These are phyloP conservation scores for Trichoderma brevicompactum DNA, from an alignment of 2,329 filamentous ascomycete genomes.

Conservation along the genomic window DNA sequence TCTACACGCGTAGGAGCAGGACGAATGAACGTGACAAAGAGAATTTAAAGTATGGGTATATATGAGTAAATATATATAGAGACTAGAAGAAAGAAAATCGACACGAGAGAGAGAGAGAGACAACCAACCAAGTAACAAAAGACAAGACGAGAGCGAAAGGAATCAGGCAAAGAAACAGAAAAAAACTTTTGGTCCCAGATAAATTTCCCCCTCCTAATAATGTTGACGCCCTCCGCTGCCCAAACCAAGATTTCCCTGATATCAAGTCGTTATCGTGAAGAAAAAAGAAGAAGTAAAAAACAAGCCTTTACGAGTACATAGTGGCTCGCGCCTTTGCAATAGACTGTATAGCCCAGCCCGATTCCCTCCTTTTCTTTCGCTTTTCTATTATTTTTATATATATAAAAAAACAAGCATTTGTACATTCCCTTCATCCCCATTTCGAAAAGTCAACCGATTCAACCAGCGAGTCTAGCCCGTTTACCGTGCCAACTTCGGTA, in stretches of 20 bases:
- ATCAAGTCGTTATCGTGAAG: conserved; percentile 19
- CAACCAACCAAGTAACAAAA: neutral
- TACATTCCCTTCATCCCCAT: conserved; percentile 40
- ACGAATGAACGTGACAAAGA: neutral
- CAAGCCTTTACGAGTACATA: conserved; percentile 21
- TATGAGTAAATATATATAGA: conserved; percentile 13
- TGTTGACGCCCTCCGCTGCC: conserved; percentile 37
- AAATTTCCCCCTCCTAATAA: conserved; percentile 32
- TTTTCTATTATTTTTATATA: neutral
- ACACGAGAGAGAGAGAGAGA: neutral
- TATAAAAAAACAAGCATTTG: neutral
- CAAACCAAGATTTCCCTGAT: conserved; percentile 33
- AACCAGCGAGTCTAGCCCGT: conserved; percentile 39
- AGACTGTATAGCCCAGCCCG: conserved; percentile 14
- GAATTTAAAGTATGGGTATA: neutral
- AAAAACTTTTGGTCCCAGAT: conserved; percentile 35
- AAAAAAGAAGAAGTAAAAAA: neutral
- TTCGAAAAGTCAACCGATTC: conserved; percentile 48
- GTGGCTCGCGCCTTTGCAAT: conserved; percentile 25
- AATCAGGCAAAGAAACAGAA: conserved; percentile 33
- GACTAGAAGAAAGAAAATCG: neutral
- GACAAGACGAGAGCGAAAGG: conserved; percentile 23
- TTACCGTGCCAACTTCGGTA: conserved; percentile 52
- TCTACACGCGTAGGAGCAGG: neutral
- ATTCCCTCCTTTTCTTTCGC: conserved; percentile 1